Evolutionary conservation across 805 yeast species (phyloP).

Genomic region (Wickerhamomyces canadensis): DNA sequence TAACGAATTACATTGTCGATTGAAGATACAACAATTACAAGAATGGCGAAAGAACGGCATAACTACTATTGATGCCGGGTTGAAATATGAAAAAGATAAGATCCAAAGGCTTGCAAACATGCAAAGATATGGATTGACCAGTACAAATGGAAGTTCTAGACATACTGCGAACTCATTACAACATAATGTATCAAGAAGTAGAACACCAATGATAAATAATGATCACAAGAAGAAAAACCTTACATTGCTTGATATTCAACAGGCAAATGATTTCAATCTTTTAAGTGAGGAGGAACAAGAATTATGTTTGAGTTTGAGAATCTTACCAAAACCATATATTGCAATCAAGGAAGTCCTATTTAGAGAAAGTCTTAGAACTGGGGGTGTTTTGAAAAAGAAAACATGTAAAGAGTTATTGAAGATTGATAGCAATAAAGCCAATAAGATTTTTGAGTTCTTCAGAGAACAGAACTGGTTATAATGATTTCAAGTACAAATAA

Average conservation of each 20-base stretch:
- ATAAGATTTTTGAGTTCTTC: slow-evolving; percentile 87
- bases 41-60: slow-evolving; percentile 92
- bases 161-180: slow-evolving; percentile 28
- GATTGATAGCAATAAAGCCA: slow-evolving; percentile 82
- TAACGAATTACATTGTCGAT: slow-evolving; percentile 72
- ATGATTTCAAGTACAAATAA: no score
- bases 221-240: slow-evolving; percentile 26
- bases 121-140: slow-evolving; percentile 41
- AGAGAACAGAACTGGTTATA: slow-evolving; percentile 83
- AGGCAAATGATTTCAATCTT: slow-evolving; percentile 76
- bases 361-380: slow-evolving; percentile 79
- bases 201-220: slow-evolving; percentile 15
- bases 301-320: slow-evolving; percentile 75
- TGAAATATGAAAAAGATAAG: slow-evolving; percentile 85
- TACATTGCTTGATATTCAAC: slow-evolving; percentile 62
- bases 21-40: slow-evolving; percentile 83
- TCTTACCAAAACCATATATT: slow-evolving; percentile 88
- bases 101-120: slow-evolving; percentile 56
- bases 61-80: slow-evolving; percentile 75
- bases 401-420: slow-evolving; percentile 80
- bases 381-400: slow-evolving; percentile 78
- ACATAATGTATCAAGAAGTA: slow-evolving; percentile 19
- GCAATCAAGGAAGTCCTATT: slow-evolving; percentile 88
- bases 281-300: slow-evolving; percentile 85
- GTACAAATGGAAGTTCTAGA: slow-evolving; percentile 24